phyloP scores from a whole-genome alignment of 805 yeast species.

The Spathaspora girioi region DNA sequence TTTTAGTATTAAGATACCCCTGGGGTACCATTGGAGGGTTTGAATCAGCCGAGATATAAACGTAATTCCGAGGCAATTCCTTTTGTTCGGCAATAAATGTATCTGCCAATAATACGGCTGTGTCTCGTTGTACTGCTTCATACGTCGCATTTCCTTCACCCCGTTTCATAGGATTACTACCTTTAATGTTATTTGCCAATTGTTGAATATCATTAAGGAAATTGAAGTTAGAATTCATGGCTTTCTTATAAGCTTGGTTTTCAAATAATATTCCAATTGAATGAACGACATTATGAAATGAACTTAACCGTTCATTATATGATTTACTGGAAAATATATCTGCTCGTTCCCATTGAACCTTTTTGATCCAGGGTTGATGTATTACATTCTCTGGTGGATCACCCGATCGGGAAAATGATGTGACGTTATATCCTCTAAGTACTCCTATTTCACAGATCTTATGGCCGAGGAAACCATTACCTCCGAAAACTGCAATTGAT shows the following conservation, averaged over 20 bases:
- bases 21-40: constrained; percentile 65
- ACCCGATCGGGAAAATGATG: constrained; percentile 68
- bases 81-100: constrained; percentile 34
- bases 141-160: constrained; percentile 43
- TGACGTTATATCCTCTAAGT: constrained; percentile 58
- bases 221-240: constrained; percentile 40
- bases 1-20: constrained; percentile 71
- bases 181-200: constrained; percentile 34
- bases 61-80: constrained; percentile 32
- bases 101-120: constrained; percentile 63
- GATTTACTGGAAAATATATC: constrained; percentile 64
- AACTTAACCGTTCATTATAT: constrained; percentile 44
- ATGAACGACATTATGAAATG: constrained; percentile 71
- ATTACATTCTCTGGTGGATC: constrained; percentile 24
- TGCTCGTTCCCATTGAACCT: constrained; percentile 65
- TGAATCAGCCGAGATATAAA: constrained; percentile 77
- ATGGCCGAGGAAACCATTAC: constrained; percentile 76
- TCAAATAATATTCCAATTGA: constrained; percentile 76
- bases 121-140: constrained; percentile 62
- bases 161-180: constrained; percentile 62
- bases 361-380: constrained; percentile 50
- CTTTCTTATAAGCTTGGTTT: constrained; percentile 61
- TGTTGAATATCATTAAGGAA: constrained; percentile 28
- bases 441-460: constrained; percentile 68
- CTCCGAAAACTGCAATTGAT: constrained; percentile 72